Percentiles rank a stretch among this genome's conserved stretches.
Conservation (phyloP, 2,329 filamentous ascomycete genomes). For the Sporothrix mexicana region DNA sequence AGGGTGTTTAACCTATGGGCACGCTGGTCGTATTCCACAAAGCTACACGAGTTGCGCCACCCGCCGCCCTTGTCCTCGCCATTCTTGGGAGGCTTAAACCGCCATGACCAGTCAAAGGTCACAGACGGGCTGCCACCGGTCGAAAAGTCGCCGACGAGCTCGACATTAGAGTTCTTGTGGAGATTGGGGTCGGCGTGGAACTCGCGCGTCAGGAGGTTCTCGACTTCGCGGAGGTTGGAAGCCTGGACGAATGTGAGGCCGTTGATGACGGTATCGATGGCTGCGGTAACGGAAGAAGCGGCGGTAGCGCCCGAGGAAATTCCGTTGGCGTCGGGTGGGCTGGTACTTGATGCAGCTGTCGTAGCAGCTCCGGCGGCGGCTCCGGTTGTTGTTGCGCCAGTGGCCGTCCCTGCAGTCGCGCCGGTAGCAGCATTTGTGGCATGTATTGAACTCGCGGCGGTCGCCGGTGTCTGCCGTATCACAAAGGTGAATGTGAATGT, state of each 20-base stretch:
- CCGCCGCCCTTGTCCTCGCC: slow-evolving; percentile 84
- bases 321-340: slow-evolving; percentile 55
- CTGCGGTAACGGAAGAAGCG: slow-evolving; percentile 40
- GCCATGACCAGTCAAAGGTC: slow-evolving; percentile 95
- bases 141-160: slow-evolving; percentile 88
- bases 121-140: slow-evolving; percentile 84
- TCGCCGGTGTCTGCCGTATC: slow-evolving; percentile 60
- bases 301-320: slow-evolving; percentile 44
- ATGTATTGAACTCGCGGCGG: not conserved
- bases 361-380: slow-evolving; percentile 32
- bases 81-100: slow-evolving; percentile 87
- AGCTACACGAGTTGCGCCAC: slow-evolving; percentile 96
- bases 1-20: slow-evolving; percentile 87
- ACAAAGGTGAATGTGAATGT: slow-evolving; percentile 92
- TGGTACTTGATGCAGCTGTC: slow-evolving; percentile 28
- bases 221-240: slow-evolving; percentile 82
- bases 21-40: slow-evolving; percentile 95
- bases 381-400: slow-evolving; percentile 21
- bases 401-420: slow-evolving; percentile 32
- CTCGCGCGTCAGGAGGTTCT: slow-evolving; percentile 91
- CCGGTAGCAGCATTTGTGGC: slow-evolving; percentile 8
- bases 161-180: slow-evolving; percentile 95
- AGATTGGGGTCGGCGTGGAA: slow-evolving; percentile 97
- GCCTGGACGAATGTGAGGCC: slow-evolving; percentile 93
- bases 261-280: slow-evolving; percentile 76